Conservation (phyloP, 305 asterid species). For the Rubia occidens region DNA sequence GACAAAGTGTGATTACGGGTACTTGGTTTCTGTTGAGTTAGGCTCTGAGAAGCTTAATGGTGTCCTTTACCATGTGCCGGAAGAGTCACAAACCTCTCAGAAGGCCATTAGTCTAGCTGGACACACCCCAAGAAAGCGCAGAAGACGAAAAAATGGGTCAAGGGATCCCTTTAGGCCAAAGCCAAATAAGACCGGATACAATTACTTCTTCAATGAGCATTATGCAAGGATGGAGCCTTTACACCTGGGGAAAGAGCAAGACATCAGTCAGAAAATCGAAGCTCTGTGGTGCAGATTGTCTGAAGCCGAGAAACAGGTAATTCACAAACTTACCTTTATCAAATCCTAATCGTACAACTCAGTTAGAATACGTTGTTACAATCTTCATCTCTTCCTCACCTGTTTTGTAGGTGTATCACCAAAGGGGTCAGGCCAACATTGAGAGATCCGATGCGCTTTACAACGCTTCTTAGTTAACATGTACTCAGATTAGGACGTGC, state of each 20-base stretch:
- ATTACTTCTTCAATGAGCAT: conserved; percentile 86
- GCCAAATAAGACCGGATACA: conserved; percentile 73
- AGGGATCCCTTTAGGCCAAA: conserved; percentile 71
- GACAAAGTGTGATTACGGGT: conserved; percentile 82
- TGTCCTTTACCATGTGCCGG: conserved; percentile 61
- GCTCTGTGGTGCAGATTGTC: neutral
- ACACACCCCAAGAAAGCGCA: conserved; percentile 30
- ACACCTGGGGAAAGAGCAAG: conserved; percentile 14
- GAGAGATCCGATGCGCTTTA: conserved; percentile 89
- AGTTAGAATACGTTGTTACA: neutral
- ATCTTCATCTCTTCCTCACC: neutral
- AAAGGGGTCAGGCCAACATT: conserved; percentile 70
- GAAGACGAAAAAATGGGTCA: conserved; percentile 39
- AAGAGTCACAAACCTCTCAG: conserved; percentile 27
- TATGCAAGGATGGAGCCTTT: conserved; percentile 60
- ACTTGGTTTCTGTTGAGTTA: conserved; percentile 53
- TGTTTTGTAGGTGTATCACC: conserved; percentile 78
- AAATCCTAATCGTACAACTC: neutral
- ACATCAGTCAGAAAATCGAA: neutral
- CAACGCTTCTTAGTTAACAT: conserved; percentile 40
- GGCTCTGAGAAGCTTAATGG: conserved; percentile 71
- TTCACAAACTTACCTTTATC: neutral
- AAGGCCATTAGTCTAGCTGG: conserved; percentile 27
- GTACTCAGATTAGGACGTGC: conserved; percentile 4
- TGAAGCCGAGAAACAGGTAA: neutral